A percentile compares a stretch with the other conserved stretches of the same genome.
phyloP scores from a whole-genome alignment of 1,139 yeast species.

The Wickerhamomyces sp. region DNA sequence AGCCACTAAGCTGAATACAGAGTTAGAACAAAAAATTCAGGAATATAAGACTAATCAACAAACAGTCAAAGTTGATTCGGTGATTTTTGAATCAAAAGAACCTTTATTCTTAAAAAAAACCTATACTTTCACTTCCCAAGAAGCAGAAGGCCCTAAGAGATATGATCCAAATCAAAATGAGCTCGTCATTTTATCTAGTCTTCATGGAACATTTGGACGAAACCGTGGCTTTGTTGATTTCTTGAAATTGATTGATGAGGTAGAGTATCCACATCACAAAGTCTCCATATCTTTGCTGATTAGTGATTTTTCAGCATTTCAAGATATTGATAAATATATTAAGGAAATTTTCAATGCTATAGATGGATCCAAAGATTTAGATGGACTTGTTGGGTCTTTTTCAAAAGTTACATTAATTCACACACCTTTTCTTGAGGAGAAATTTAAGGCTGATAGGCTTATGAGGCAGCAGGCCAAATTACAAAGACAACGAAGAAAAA shows the following conservation, averaged over 20 bases:
- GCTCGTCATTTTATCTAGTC: slow-evolving; percentile 12
- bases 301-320: slow-evolving; percentile 7
- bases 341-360: slow-evolving; percentile 4
- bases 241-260: slow-evolving; percentile 5
- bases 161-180: slow-evolving; percentile 12
- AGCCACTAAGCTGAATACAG: slow-evolving; percentile 3
- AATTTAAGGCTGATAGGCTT: slow-evolving; percentile 11
- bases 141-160: slow-evolving; percentile 1
- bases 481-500: slow-evolving; percentile 27
- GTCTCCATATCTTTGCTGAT: slow-evolving; percentile 16
- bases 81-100: background rate
- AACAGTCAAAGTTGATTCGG: slow-evolving; percentile 9
- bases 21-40: slow-evolving; percentile 5
- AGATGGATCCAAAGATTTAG: background rate
- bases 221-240: slow-evolving; percentile 12
- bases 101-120: slow-evolving; percentile 4
- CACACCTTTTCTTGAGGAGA: slow-evolving; percentile 21
- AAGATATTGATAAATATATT: slow-evolving; percentile 7
- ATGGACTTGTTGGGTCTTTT: slow-evolving; percentile 7
- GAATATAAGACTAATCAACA: slow-evolving; percentile 9
- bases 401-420: slow-evolving; percentile 17
- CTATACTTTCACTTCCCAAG: slow-evolving; percentile 7
- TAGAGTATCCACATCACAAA: slow-evolving; percentile 7
- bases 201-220: slow-evolving; percentile 11
- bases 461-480: slow-evolving; percentile 18